Evolutionary conservation across 2,329 filamentous ascomycete genomes (phyloP).

Genomic region (Daldinia sp.): DNA sequence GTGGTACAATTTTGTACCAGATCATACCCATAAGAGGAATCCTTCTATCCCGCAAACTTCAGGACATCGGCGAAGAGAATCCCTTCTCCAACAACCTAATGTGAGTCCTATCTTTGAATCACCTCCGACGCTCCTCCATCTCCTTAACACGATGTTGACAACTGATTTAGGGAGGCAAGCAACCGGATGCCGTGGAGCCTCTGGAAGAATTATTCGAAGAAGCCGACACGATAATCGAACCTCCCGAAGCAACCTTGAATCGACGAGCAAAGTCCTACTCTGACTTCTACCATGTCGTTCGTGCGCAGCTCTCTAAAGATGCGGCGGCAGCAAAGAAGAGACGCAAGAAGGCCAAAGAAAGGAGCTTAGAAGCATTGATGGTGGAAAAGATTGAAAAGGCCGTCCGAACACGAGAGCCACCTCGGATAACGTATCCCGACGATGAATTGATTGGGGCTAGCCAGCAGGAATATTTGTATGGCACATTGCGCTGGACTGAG

Average conservation of each 20-base stretch:
- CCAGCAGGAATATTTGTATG: slow-evolving; percentile 84
- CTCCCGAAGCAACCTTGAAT: slow-evolving; percentile 70
- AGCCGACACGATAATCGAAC: slow-evolving; percentile 61
- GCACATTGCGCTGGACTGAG: slow-evolving; percentile 10
- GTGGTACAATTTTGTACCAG: slow-evolving; percentile 81
- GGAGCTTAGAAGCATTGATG: slow-evolving; percentile 60
- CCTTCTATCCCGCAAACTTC: slow-evolving; percentile 53
- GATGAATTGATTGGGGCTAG: slow-evolving; percentile 79
- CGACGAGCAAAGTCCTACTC: slow-evolving; percentile 80
- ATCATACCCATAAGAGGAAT: slow-evolving; percentile 62
- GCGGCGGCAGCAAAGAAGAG: slow-evolving; percentile 49
- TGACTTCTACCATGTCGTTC: slow-evolving; percentile 74
- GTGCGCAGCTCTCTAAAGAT: slow-evolving; percentile 64
- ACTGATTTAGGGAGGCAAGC: slow-evolving; percentile 59
- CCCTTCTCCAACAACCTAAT: slow-evolving; percentile 72
- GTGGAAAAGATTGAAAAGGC: slow-evolving; percentile 47
- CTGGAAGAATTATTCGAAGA: slow-evolving; percentile 68
- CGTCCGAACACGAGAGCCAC: slow-evolving; percentile 33
- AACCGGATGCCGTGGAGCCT: slow-evolving; percentile 61
- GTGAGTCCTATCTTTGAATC: slow-evolving; percentile 52
- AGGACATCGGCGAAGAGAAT: slow-evolving; percentile 72
- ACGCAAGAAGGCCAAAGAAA: slow-evolving; percentile 52
- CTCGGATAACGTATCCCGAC: slow-evolving; percentile 65
- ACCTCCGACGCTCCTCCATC: slow-evolving; percentile 28
- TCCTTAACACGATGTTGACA: slow-evolving; percentile 24